Evolutionary conservation across 2,329 filamentous ascomycete species (phyloP).

Genomic region (Exophiala mesophila): DNA sequence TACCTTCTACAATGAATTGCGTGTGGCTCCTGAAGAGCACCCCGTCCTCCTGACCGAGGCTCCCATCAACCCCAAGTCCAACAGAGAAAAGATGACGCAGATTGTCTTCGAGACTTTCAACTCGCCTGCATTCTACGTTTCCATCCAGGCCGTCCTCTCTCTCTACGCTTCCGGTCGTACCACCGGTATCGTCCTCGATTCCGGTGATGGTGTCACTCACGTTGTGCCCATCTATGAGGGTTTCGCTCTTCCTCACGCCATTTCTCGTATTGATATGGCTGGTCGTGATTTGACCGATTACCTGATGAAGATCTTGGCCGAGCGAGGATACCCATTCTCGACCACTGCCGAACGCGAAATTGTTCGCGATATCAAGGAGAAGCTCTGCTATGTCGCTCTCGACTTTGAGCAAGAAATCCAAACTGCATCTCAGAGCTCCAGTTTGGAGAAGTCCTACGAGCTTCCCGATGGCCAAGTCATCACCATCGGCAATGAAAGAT

Average conservation of each 20-base stretch:
- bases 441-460: slow-evolving; percentile 99
- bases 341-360: slow-evolving; percentile 99
- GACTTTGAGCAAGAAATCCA: slow-evolving; percentile 99
- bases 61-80: slow-evolving; percentile 99
- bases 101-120: slow-evolving; percentile 99
- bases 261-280: slow-evolving; percentile 99
- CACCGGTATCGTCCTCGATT: slow-evolving; percentile 99
- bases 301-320: slow-evolving; percentile 99
- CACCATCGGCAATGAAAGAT: slow-evolving; percentile 99
- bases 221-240: slow-evolving; percentile 99
- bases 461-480: slow-evolving; percentile 99
- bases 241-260: slow-evolving; percentile 99
- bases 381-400: slow-evolving; percentile 99
- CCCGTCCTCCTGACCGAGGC: slow-evolving; percentile 98
- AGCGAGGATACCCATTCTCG: slow-evolving; percentile 99
- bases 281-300: slow-evolving; percentile 99
- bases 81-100: slow-evolving; percentile 99
- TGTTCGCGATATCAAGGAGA: slow-evolving; percentile 99
- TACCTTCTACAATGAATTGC: slow-evolving; percentile 99
- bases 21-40: slow-evolving; percentile 99
- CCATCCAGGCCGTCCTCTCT: slow-evolving; percentile 98
- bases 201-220: slow-evolving; percentile 99
- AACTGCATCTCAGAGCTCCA: slow-evolving; percentile 97
- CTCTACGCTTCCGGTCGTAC: slow-evolving; percentile 99
- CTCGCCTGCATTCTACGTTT: slow-evolving; percentile 99